Percentiles rank a stretch among this genome's conserved stretches.
Evolutionary conservation across 2,329 filamentous ascomycete genomes (phyloP).

Genomic region (Scedosporium dehoogii): DNA sequence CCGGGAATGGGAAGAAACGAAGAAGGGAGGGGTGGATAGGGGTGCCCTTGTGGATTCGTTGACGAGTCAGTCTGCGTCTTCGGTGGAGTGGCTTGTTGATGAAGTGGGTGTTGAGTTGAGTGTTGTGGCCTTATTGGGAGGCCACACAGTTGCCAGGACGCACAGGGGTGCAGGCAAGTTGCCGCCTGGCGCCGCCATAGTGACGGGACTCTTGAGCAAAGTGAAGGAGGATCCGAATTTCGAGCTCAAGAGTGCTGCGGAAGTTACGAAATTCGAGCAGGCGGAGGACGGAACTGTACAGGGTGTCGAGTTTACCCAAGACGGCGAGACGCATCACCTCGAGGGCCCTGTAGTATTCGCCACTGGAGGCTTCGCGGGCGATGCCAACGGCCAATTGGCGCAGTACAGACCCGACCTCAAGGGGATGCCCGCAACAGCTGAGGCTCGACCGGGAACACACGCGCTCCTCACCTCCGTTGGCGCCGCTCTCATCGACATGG

Average conservation of each 20-base stretch:
- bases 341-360: constrained; percentile 49
- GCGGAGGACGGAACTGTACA: constrained; percentile 23
- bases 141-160: constrained; percentile 45
- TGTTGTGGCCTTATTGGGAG: constrained; percentile 48
- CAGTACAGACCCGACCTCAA: constrained; percentile 48
- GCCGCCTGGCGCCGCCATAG: constrained; percentile 50
- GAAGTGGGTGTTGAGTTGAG: constrained; percentile 48
- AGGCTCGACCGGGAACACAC: constrained; percentile 45
- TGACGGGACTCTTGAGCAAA: constrained; percentile 40
- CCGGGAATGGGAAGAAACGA: constrained; percentile 12
- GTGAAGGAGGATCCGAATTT: constrained; percentile 40
- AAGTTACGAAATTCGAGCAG: constrained; percentile 40
- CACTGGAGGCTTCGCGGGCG: constrained; percentile 52
- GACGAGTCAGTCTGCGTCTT: constrained; percentile 34
- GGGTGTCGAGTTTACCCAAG: constrained; percentile 40
- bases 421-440: constrained; percentile 53
- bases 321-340: constrained; percentile 26
- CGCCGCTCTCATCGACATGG: constrained; percentile 38
- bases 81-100: constrained; percentile 47
- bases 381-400: constrained; percentile 45
- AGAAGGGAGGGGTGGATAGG: constrained; percentile 18
- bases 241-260: constrained; percentile 38
- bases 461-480: constrained; percentile 27
- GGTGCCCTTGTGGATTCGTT: constrained; percentile 37
- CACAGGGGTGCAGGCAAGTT: constrained; percentile 45